These are phyloP conservation scores for Hordeum marinum DNA, from an alignment of 176 grass and related monocot species.

Conservation along the genomic window DNA sequence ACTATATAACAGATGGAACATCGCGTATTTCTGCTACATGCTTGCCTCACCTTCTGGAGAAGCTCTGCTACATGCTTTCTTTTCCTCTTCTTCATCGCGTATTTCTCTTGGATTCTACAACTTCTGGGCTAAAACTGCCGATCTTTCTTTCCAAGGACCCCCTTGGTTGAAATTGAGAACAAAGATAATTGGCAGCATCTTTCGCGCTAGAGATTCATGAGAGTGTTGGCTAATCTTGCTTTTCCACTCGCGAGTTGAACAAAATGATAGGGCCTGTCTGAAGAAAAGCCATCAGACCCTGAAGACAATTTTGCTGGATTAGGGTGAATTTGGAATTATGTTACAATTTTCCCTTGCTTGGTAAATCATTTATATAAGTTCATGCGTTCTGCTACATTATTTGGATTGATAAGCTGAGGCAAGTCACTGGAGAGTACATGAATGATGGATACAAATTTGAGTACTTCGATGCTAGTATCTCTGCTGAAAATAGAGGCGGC, in stretches of 20 bases:
- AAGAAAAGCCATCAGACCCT: neutral
- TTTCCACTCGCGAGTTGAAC: slow-evolving; percentile 31
- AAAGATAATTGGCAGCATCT: slow-evolving; percentile 60
- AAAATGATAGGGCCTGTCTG: neutral
- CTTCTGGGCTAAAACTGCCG: slow-evolving; percentile 51
- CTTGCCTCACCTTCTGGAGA: slow-evolving; percentile 54
- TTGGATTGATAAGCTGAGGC: too few relatives aligned
- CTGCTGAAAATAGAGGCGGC: too few relatives aligned
- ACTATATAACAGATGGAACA: too few relatives aligned
- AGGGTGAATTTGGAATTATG: too few relatives aligned
- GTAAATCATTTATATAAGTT: too few relatives aligned
- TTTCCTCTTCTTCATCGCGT: slow-evolving; percentile 74
- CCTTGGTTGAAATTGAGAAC: slow-evolving; percentile 42
- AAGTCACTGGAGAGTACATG: too few relatives aligned
- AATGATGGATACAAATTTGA: too few relatives aligned
- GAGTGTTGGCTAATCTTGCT: slow-evolving; percentile 39
- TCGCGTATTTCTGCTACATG: too few relatives aligned
- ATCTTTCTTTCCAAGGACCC: slow-evolving; percentile 60
- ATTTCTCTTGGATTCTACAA: slow-evolving; percentile 82
- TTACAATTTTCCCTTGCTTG: too few relatives aligned
- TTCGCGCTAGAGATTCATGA: slow-evolving; percentile 52
- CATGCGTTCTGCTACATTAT: too few relatives aligned
- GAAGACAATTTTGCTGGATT: neutral
- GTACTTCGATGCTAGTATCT: too few relatives aligned
- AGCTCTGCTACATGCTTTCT: slow-evolving; percentile 56